phyloP scores from a whole-genome alignment of 805 yeast species.

The Scheffersomyces lignosus region DNA sequence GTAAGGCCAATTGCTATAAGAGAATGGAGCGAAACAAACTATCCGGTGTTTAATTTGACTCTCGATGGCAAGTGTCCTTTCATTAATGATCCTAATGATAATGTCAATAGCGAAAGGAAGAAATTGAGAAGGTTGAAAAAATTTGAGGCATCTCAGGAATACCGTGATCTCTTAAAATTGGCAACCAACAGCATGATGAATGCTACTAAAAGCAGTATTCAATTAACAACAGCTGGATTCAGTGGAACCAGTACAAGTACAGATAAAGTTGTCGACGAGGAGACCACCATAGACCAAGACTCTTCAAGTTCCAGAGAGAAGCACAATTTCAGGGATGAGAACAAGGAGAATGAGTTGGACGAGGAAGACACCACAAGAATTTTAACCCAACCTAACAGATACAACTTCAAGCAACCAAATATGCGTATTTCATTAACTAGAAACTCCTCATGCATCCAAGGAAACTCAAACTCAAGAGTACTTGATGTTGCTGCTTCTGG shows the following conservation, averaged over 20 bases:
- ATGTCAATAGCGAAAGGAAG: constrained; percentile 40
- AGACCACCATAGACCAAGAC: constrained; percentile 13
- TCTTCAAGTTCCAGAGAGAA: constrained; percentile 9
- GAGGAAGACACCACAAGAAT: constrained; percentile 11
- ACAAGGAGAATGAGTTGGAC: constrained; percentile 7
- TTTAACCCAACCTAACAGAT: constrained; percentile 11
- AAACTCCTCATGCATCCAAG: constrained; percentile 39
- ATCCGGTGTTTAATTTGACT: constrained; percentile 61
- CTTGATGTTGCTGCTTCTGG: constrained; percentile 47
- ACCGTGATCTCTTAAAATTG: constrained; percentile 38
- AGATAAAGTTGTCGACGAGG: constrained; percentile 18
- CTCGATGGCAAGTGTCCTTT: constrained; percentile 83
- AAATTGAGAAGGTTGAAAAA: constrained; percentile 39
- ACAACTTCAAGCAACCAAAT: constrained; percentile 26
- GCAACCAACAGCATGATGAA: constrained; percentile 34
- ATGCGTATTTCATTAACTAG: constrained; percentile 29
- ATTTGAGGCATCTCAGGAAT: constrained; percentile 41
- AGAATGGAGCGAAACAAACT: constrained; percentile 65
- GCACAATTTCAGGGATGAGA: constrained; percentile 10
- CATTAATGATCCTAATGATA: constrained; percentile 53
- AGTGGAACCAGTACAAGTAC: constrained; percentile 30
- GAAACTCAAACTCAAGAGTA: constrained; percentile 39
- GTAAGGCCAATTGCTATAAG: constrained; percentile 79
- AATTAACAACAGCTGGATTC: constrained; percentile 12
- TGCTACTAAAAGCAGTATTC: constrained; percentile 22